A percentile compares a stretch with the other conserved stretches of the same genome.
phyloP scores from a whole-genome alignment of 2,329 filamentous ascomycete species.

The Periconia digitata region DNA sequence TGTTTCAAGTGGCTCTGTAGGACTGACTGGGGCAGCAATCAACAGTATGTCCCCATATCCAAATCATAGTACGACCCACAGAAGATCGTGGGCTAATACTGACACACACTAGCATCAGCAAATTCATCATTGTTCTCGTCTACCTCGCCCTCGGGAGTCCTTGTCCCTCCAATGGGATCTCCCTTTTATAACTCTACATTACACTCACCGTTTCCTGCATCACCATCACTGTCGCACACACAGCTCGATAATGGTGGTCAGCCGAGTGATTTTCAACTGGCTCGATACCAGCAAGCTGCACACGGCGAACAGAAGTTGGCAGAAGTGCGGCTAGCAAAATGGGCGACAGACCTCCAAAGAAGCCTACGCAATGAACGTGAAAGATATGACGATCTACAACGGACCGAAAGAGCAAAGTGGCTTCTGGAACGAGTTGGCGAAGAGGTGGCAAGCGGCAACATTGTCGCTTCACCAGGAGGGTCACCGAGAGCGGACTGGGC shows the following conservation, averaged over 20 bases:
- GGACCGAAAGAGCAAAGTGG: constrained; percentile 68
- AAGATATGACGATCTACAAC: constrained; percentile 62
- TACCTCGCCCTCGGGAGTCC: constrained; percentile 42
- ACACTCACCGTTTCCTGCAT: constrained; percentile 39
- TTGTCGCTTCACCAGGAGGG: constrained; percentile 26
- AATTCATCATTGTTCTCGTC: constrained; percentile 40
- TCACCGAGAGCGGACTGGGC: constrained; percentile 38
- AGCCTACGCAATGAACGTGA: constrained; percentile 74
- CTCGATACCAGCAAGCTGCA: constrained; percentile 54
- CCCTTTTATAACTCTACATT: constrained; percentile 38
- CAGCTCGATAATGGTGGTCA: constrained; percentile 25
- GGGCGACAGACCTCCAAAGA: constrained; percentile 79
- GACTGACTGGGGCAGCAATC: constrained; percentile 24
- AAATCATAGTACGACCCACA: too few relatives aligned
- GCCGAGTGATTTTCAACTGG: constrained; percentile 39
- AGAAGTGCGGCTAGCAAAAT: constrained; percentile 74
- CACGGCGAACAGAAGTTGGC: constrained; percentile 63
- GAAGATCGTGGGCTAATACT: constrained; percentile 7
- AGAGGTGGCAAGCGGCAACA: constrained; percentile 53
- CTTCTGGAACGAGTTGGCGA: constrained; percentile 68
- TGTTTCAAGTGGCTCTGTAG: constrained; percentile 32
- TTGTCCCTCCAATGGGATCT: constrained; percentile 37
- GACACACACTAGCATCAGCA: constrained; percentile 27
- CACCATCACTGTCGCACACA: constrained; percentile 31
- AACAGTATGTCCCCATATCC: constrained; percentile 20